phyloP scores from a whole-genome alignment of 352 stramenopile species.

The Phytophthora vignae region DNA sequence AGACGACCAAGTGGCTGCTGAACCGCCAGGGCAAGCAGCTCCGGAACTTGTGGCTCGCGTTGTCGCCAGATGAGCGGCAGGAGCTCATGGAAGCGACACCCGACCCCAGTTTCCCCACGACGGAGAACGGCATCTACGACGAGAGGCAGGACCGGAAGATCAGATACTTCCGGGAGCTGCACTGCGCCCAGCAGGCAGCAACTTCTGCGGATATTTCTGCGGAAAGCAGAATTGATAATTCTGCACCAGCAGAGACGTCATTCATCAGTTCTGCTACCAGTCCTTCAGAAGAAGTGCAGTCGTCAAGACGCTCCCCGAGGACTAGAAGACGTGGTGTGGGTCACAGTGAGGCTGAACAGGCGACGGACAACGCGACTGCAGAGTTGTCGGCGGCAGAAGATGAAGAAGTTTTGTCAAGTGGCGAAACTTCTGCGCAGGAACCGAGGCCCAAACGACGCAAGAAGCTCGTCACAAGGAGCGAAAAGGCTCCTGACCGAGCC shows the following conservation, averaged over 20 bases:
- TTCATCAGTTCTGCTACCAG: neutral
- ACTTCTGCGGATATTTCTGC: neutral
- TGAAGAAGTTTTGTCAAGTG: neutral
- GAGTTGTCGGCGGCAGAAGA: neutral
- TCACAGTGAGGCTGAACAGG: neutral
- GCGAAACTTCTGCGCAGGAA: neutral
- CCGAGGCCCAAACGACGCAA: neutral
- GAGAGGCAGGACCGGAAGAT: neutral
- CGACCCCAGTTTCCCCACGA: neutral
- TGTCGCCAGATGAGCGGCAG: neutral
- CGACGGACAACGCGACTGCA: neutral
- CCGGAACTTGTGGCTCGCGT: neutral
- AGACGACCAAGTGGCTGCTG: neutral
- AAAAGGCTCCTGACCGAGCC: neutral
- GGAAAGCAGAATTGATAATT: neutral
- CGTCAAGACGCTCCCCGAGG: neutral
- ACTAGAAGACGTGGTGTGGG: too few relatives aligned
- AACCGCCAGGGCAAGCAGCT: neutral
- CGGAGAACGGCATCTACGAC: neutral
- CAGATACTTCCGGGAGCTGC: neutral
- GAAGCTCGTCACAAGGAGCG: neutral
- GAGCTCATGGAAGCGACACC: neutral
- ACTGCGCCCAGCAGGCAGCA: neutral
- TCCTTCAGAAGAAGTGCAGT: neutral
- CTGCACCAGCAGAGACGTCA: neutral